phyloP scores from a whole-genome alignment of 306 rosid genomes.

The Cucumis sativus region Cucumber_9930_V3 NC_026655.2:23978001-23978500 shows the following conservation, averaged over 20 bases:
- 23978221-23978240: not conserved
- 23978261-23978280: not conserved
- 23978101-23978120: constrained; percentile 91
- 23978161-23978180: constrained; percentile 94
- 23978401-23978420: not conserved
- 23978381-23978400: not conserved
- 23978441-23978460: not conserved
- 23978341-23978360: not conserved
- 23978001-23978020: not conserved
- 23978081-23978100: constrained; percentile 79
- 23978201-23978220: not conserved
- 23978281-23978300: not conserved
- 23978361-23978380: not conserved
- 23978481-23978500: not conserved
- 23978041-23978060: constrained; percentile 34
- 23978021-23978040: not conserved
- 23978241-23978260: not conserved
- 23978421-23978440: not conserved
- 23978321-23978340: not conserved
- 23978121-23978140: constrained; percentile 98
- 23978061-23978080: constrained; percentile 54
- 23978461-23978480: not conserved
- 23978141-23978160: constrained; percentile 81
- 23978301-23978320: not conserved
- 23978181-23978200: constrained; percentile 12